phyloP scores from a whole-genome alignment of 1,284 basidiomycete species.

The Puccinia horiana region DNA sequence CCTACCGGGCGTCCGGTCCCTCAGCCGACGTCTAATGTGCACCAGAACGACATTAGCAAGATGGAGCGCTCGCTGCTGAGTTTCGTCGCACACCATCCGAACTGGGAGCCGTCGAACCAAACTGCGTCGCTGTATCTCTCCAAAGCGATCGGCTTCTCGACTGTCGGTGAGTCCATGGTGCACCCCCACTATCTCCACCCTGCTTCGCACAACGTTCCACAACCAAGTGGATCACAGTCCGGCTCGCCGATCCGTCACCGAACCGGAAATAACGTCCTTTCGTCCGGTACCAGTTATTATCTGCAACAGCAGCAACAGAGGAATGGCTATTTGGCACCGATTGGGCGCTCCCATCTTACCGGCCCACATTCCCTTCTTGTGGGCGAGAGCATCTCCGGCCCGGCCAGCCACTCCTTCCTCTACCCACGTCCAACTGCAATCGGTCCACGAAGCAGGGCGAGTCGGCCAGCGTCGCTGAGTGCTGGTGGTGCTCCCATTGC shows the following conservation, averaged over 20 bases:
- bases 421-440: background rate
- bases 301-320: background rate
- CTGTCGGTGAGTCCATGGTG: constrained; percentile 25
- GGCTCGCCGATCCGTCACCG: background rate
- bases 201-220: background rate
- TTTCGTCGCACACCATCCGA: constrained; percentile 50
- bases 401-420: constrained; percentile 10
- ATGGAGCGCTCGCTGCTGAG: constrained; percentile 45
- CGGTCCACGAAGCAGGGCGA: background rate
- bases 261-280: background rate
- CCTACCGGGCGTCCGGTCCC: background rate
- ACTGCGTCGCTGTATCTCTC: constrained; percentile 47
- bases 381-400: background rate
- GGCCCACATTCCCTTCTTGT: background rate
- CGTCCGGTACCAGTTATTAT: background rate
- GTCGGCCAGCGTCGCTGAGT: background rate
- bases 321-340: background rate
- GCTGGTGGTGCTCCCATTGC: background rate
- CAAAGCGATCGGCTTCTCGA: constrained; percentile 47
- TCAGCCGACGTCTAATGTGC: background rate
- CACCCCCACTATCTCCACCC: constrained; percentile 8
- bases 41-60: constrained; percentile 37
- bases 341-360: background rate
- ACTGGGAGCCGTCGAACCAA: constrained; percentile 50
- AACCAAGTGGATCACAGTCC: background rate